A percentile compares a stretch with the other conserved stretches of the same genome.
phyloP scores from a whole-genome alignment of 345 rosid species.

The Eucalyptus sp. region DNA sequence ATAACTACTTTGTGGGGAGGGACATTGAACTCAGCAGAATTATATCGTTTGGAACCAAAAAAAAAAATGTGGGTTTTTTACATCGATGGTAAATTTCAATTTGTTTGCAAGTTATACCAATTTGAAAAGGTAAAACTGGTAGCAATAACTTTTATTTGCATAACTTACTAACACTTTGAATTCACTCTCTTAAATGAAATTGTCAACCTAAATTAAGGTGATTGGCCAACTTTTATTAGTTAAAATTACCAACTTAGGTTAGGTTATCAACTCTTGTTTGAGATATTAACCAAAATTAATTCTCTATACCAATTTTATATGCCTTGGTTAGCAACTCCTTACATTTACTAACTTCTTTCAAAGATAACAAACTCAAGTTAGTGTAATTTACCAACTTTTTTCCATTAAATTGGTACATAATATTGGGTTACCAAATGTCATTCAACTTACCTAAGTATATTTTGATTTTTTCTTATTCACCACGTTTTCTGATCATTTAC shows the following conservation, averaged over 20 bases:
- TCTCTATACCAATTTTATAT: not conserved
- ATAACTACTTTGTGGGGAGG: not conserved
- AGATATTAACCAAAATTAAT: not conserved
- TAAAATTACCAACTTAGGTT: not conserved
- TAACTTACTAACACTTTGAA: not conserved
- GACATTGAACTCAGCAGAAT: not conserved
- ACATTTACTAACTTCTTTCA: not conserved
- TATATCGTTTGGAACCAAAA: not conserved
- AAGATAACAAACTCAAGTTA: too few species aligned
- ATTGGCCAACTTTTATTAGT: not conserved
- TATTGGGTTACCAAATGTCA: not conserved
- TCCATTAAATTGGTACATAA: not conserved
- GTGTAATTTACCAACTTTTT: not conserved
- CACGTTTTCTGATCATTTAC: not conserved
- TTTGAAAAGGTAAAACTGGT: not conserved
- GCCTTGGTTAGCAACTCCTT: too few species aligned
- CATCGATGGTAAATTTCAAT: not conserved
- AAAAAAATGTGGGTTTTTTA: not conserved
- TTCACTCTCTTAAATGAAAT: not conserved
- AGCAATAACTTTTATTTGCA: not conserved
- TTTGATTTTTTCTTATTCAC: not conserved
- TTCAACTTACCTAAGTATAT: not conserved
- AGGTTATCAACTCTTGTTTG: not conserved
- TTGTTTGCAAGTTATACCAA: not conserved
- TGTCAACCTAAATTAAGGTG: not conserved